Evolutionary conservation across 768 basidiomycete genomes (phyloP).

Genomic region (Thelephora aurantiotincta): DNA sequence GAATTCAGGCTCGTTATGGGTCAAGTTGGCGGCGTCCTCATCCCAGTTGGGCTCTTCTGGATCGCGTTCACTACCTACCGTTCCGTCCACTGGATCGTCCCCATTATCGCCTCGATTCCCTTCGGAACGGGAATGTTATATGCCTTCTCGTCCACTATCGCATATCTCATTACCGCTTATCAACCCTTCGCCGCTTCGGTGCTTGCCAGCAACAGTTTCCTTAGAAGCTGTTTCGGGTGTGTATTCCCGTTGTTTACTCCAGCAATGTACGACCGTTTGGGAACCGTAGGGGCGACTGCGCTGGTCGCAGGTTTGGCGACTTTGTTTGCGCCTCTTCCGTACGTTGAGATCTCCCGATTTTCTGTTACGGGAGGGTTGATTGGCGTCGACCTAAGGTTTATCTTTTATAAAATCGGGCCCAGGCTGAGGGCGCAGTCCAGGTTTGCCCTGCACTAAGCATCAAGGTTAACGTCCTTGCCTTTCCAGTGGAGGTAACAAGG

Average conservation of each 20-base stretch:
- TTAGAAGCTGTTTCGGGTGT: conserved; percentile 25
- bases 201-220: conserved; percentile 46
- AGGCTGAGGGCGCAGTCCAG: conserved; percentile 6
- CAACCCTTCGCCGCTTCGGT: conserved; percentile 43
- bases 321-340: conserved; percentile 24
- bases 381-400: conserved; percentile 2
- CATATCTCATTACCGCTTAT: conserved; percentile 37
- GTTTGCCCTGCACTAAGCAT: not conserved
- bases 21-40: conserved; percentile 45
- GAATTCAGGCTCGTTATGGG: conserved; percentile 56
- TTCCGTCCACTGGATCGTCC: conserved; percentile 31
- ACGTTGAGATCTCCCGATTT: conserved; percentile 2
- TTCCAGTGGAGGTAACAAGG: no score
- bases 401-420: conserved; percentile 8
- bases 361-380: not conserved
- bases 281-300: conserved; percentile 24
- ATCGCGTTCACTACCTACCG: conserved; percentile 40
- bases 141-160: conserved; percentile 58
- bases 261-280: conserved; percentile 26
- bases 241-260: conserved; percentile 27
- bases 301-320: conserved; percentile 26
- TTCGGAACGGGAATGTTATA: conserved; percentile 45
- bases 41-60: conserved; percentile 44
- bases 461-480: not conserved
- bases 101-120: conserved; percentile 28